Evolutionary conservation across 768 basidiomycete species (phyloP).

Genomic region (Pisolithus orientalis): DNA sequence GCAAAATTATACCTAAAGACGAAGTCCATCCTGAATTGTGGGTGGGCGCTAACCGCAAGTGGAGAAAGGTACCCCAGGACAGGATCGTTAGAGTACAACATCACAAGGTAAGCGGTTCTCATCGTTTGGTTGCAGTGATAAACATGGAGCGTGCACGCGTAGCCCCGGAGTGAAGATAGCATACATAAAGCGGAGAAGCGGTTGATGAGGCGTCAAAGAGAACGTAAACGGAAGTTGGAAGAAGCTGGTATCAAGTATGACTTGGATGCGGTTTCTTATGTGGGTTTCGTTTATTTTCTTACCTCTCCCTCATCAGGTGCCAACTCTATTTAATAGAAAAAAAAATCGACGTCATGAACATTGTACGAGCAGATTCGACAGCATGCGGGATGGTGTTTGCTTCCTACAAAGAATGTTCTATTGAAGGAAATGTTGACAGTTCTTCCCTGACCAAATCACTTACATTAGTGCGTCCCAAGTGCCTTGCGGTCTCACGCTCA

Average conservation of each 20-base stretch:
- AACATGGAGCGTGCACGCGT: neutral
- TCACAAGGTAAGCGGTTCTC: slow-evolving; percentile 61
- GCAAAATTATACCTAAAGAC: slow-evolving; percentile 85
- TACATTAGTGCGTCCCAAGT: too few relatives aligned
- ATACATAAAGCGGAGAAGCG: slow-evolving; percentile 58
- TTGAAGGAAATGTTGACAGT: too few relatives aligned
- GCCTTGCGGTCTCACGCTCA: too few relatives aligned
- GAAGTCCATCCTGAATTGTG: slow-evolving; percentile 90
- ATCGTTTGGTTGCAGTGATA: neutral
- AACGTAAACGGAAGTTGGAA: slow-evolving; percentile 72
- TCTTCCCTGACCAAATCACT: too few relatives aligned
- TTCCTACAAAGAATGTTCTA: too few relatives aligned
- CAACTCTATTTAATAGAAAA: slow-evolving; percentile 23
- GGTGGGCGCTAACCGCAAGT: slow-evolving; percentile 96
- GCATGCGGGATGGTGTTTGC: too few relatives aligned
- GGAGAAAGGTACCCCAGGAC: slow-evolving; percentile 67
- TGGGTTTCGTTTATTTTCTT: slow-evolving; percentile 41
- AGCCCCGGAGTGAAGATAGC: slow-evolving; percentile 73
- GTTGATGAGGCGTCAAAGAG: slow-evolving; percentile 68
- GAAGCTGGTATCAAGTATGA: slow-evolving; percentile 85
- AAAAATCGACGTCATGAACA: slow-evolving; percentile 25
- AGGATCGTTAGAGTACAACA: slow-evolving; percentile 67
- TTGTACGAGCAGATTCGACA: too few relatives aligned
- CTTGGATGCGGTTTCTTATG: slow-evolving; percentile 76
- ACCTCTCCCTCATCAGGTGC: too few relatives aligned